Evolutionary conservation across 163 green algal genomes (phyloP).

Genomic region (Scenedesmus sp.): DNA sequence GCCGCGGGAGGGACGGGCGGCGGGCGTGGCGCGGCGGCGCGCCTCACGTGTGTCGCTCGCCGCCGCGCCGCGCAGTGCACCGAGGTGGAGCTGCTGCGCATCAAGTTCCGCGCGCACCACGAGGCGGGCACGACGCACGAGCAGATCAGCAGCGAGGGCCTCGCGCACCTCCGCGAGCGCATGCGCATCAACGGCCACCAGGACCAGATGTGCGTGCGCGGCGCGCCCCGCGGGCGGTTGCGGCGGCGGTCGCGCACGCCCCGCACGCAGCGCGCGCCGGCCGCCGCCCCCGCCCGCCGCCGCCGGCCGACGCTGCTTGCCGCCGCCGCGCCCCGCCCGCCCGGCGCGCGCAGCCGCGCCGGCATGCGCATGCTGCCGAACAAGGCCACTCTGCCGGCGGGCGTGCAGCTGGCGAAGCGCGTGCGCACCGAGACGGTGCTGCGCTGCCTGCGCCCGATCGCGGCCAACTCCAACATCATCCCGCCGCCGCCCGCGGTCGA

Average conservation of each 20-base stretch:
- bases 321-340: not conserved
- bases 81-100: conserved; percentile 43
- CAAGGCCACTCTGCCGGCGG: not conserved
- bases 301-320: no score
- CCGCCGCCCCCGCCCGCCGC: no score
- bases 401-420: conserved; percentile 1
- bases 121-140: conserved; percentile 14
- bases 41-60: no score
- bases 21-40: no score
- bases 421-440: conserved; percentile 16
- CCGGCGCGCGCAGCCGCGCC: conserved; percentile 3
- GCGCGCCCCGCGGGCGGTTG: no score
- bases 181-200: conserved; percentile 33
- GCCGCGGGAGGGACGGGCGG: no score
- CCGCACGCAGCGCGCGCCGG: no score
- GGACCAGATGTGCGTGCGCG: conserved; percentile 34
- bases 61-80: conserved; percentile 32
- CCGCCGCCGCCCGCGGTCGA: conserved; percentile 18
- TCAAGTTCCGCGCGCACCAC: conserved; percentile 22
- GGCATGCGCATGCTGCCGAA: conserved; percentile 31
- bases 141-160: conserved; percentile 9
- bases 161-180: conserved; percentile 27
- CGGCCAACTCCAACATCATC: not conserved
- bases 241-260: no score
- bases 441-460: conserved; percentile 8